Evolutionary conservation across 108 stramenopile species (phyloP).

Genomic region (Pseudonitzschia multistriata): DNA sequence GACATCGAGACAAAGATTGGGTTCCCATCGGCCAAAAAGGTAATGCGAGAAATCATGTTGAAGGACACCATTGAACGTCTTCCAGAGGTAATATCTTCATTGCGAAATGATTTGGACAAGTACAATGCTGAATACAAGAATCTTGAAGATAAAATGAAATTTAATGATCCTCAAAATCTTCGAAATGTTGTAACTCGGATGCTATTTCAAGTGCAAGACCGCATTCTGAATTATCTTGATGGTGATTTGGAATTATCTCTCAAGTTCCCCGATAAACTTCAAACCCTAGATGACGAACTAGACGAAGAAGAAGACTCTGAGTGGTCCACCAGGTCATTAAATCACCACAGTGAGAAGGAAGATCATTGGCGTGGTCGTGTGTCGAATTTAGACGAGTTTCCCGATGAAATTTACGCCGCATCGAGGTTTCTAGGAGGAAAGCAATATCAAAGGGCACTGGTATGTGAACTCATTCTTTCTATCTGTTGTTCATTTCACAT

Average conservation of each 20-base stretch:
- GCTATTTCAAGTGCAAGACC: constrained; percentile 47
- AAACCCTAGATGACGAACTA: constrained; percentile 61
- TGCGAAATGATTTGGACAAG: constrained; percentile 46
- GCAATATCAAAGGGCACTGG: constrained; percentile 62
- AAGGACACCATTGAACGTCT: constrained; percentile 62
- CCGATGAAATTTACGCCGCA: constrained; percentile 43
- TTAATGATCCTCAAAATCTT: constrained; percentile 42
- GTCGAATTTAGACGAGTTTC: constrained; percentile 37
- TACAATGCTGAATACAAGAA: constrained; percentile 39
- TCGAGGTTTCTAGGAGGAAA: constrained; percentile 71
- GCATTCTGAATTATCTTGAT: constrained; percentile 55
- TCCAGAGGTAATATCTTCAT: constrained; percentile 58
- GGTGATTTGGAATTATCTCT: constrained; percentile 56
- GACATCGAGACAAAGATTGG: constrained; percentile 43
- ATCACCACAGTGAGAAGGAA: constrained; percentile 44
- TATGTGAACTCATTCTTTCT: background rate
- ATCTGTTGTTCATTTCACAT: too few species aligned
- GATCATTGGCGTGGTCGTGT: constrained; percentile 59
- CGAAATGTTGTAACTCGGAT: constrained; percentile 39
- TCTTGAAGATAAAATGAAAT: constrained; percentile 47
- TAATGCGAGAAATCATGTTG: constrained; percentile 74
- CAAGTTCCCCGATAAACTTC: constrained; percentile 52
- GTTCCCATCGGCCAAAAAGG: constrained; percentile 47
- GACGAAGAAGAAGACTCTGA: constrained; percentile 60
- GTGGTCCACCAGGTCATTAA: constrained; percentile 45